Conservation (phyloP, 2,329 filamentous ascomycete species). For the Laburnicola sp. region DNA sequence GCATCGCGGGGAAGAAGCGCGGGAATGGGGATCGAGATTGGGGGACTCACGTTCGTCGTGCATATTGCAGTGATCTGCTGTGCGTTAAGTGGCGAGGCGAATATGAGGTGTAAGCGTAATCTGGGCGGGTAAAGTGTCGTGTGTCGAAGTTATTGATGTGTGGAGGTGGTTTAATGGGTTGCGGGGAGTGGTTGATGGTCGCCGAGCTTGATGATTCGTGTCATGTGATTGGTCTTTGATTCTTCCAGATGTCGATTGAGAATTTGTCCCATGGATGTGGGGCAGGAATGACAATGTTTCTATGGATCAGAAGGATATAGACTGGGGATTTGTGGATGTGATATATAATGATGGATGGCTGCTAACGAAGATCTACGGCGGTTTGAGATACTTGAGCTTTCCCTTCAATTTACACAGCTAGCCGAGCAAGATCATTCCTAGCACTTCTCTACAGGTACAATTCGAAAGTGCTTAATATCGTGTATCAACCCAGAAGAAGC, state of each 20-base stretch:
- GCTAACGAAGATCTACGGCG: too few species aligned
- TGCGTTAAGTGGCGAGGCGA: background rate
- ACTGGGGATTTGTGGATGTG: background rate
- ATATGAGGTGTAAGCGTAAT: conserved; percentile 11
- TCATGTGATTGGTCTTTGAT: background rate
- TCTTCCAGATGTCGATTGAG: too few species aligned
- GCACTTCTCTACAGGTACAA: background rate
- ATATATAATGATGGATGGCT: too few species aligned
- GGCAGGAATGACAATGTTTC: background rate
- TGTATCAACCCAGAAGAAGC: background rate
- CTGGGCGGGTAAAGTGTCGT: conserved; percentile 7
- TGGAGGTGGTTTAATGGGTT: conserved; percentile 4
- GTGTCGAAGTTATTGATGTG: background rate
- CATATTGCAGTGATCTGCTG: conserved; percentile 24
- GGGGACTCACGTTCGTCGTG: conserved; percentile 43
- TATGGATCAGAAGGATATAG: background rate
- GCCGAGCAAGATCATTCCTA: too few species aligned
- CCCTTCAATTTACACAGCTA: too few species aligned
- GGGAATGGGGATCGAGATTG: conserved; percentile 4
- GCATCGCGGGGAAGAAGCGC: conserved; percentile 1
- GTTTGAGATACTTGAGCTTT: too few species aligned
- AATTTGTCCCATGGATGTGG: background rate
- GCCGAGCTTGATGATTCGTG: background rate
- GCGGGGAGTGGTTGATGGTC: conserved; percentile 7
- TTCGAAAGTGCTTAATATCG: background rate